Evolutionary conservation across 2,329 filamentous ascomycete genomes (phyloP), one percentile per base, ranked within the genome.

Genomic region (Zelopaecilomyces penicillatus): DNA sequence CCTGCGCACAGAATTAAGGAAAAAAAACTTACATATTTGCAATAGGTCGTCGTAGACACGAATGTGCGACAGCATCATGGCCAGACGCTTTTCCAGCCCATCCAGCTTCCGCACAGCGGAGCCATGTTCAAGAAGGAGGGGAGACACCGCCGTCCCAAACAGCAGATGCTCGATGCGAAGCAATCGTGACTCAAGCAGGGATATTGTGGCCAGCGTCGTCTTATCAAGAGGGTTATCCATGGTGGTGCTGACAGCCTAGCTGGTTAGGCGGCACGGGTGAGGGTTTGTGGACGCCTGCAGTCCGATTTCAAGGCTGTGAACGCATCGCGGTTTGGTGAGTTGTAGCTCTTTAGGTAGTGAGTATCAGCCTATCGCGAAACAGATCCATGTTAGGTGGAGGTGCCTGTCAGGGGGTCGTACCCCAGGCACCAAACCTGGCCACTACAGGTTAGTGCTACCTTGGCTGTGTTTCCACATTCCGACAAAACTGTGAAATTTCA

Each of bases 11-110:
- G 19, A 19, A 19, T 2, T 19, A 19, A 19, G 19, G 2, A 19
- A 19, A 34, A 34, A 39, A 5, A 4, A 57, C 75, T 26, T 69
- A 81, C 78, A 79, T 28, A 82, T 76, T 55, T 74, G 75, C 33
- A 82, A 65, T 5, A 82, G 66, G 52, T 82, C 77, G 29, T 68
- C 70, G 51, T 81, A 81, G 44, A 78, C 75, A 41, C 75, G 73
- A 31, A 76, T 64, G 42, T 68, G 66, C 30, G 73, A 71, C 5
- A 75, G 52, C 5, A 81, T 64, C 30, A 61, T 57, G 10, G 67
- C 64, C 54, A 81, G 76, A 28, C 75, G 74, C 42, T 67, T 67
- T 52, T 81, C 76, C 1, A 81, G 66, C 34, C 74, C 66, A 45
- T 67, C 67, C 36, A 80, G 61, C 36, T 67, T 65, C 19, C 66